Evolutionary conservation across 345 rosid species (phyloP).

Genomic region (Eutrema heterophyllum): DNA sequence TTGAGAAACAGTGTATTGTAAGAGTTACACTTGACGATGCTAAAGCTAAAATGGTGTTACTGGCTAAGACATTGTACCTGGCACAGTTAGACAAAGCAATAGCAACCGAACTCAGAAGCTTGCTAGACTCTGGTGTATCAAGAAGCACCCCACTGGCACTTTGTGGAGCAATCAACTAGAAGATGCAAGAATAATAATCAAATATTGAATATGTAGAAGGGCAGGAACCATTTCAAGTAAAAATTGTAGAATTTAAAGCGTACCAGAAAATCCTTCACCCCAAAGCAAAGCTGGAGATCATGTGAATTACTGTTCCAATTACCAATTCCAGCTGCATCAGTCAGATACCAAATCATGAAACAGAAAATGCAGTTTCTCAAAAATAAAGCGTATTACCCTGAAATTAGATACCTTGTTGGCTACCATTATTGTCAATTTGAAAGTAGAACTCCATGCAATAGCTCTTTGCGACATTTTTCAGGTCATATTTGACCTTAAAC

Average conservation of each 20-base stretch:
- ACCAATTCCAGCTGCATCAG: constrained; percentile 52
- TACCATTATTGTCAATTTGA: constrained; percentile 44
- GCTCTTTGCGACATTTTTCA: constrained; percentile 61
- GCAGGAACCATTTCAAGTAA: background rate
- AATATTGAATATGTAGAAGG: background rate
- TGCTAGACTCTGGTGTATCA: constrained; percentile 88
- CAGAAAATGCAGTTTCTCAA: constrained; percentile 20
- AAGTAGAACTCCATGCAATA: constrained; percentile 88
- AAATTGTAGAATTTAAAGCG: constrained; percentile 6
- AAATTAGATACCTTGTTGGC: constrained; percentile 20
- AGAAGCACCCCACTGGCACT: constrained; percentile 98
- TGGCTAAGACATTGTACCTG: constrained; percentile 49
- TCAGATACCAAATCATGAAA: constrained; percentile 30
- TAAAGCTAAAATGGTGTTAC: constrained; percentile 11
- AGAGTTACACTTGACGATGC: background rate
- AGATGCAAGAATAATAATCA: constrained; percentile 16
- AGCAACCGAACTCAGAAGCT: constrained; percentile 90
- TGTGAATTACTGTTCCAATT: constrained; percentile 63
- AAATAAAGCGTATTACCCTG: constrained; percentile 10
- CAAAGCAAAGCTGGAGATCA: constrained; percentile 94
- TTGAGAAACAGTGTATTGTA: constrained; percentile 10
- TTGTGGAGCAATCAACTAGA: constrained; percentile 85
- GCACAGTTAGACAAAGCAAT: constrained; percentile 89
- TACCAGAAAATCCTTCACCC: constrained; percentile 92
- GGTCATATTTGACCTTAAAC: constrained; percentile 62